Percentiles rank a stretch among this genome's conserved stretches.
Evolutionary conservation across 1,284 basidiomycete species (phyloP).

Genomic region (Phenoliferia sp.): DNA sequence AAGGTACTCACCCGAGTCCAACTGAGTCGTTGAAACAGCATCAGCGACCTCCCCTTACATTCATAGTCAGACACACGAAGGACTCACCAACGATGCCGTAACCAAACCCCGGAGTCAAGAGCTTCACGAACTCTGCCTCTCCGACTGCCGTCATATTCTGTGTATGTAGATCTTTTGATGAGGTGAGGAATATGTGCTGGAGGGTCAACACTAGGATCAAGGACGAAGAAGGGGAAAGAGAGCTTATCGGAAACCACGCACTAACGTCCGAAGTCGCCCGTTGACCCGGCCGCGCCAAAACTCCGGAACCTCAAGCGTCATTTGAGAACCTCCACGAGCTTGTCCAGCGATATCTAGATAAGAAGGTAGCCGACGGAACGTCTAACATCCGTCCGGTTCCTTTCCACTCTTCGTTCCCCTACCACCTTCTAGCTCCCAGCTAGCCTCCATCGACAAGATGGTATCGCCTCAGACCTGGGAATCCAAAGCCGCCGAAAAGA

Average conservation of each 20-base stretch:
- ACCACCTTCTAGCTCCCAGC: background rate
- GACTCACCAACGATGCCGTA: constrained; percentile 11
- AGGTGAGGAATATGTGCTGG: background rate
- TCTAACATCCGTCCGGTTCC: background rate
- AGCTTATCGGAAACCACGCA: no score
- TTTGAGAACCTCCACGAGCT: no score
- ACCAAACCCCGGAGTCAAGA: constrained; percentile 1
- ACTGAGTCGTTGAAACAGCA: constrained; percentile 7
- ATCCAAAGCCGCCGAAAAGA: constrained; percentile 53
- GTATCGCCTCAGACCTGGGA: constrained; percentile 46
- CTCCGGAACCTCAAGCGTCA: no score
- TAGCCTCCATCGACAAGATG: background rate
- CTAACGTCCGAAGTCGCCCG: no score
- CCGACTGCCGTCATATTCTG: background rate
- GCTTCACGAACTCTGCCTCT: constrained; percentile 6
- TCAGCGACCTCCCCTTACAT: background rate
- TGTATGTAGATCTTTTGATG: background rate
- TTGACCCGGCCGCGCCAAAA: no score
- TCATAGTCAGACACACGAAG: background rate
- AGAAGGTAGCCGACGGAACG: background rate
- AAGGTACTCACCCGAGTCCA: no score
- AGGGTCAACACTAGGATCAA: background rate
- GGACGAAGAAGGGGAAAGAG: background rate
- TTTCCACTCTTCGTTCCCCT: background rate
- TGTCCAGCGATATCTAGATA: no score